Conservation (phyloP, 139 green algal species). For the Coelastrella sp. region DNA sequence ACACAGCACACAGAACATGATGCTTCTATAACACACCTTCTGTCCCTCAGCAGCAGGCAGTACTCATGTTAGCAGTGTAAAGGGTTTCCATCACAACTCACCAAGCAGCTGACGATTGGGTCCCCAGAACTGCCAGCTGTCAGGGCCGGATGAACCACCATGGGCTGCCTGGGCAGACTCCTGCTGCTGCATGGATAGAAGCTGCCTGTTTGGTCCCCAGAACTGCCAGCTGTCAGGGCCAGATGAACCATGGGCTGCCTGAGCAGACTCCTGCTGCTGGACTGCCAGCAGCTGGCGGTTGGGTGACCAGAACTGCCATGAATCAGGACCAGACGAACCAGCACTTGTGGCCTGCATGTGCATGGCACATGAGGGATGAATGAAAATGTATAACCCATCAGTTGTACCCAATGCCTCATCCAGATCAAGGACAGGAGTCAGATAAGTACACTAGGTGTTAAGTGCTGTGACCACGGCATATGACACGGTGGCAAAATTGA, state of each 20-base stretch:
- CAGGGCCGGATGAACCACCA: neutral
- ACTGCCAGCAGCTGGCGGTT: neutral
- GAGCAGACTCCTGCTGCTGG: neutral
- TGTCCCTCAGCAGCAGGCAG: neutral
- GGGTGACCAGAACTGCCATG: neutral
- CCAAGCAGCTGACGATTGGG: neutral
- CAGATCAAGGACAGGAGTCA: too few species aligned
- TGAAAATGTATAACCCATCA: too few species aligned
- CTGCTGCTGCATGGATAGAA: neutral
- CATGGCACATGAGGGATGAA: too few species aligned
- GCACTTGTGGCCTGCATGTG: neutral
- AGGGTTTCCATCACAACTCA: neutral
- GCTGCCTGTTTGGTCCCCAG: neutral
- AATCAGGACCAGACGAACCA: neutral
- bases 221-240: neutral
- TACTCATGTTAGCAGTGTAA: neutral
- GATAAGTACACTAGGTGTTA: neutral
- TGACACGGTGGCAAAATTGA: neutral
- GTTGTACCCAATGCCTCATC: too few species aligned
- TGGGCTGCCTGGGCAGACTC: neutral
- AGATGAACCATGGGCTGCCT: neutral
- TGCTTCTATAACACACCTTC: neutral
- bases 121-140: constrained; percentile 13
- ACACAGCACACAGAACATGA: neutral
- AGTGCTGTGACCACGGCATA: neutral